A percentile compares a stretch with the other conserved stretches of the same genome.
Evolutionary conservation across 441 rosid genomes (phyloP).

Genomic region (Pelargonium fulgidum): DNA sequence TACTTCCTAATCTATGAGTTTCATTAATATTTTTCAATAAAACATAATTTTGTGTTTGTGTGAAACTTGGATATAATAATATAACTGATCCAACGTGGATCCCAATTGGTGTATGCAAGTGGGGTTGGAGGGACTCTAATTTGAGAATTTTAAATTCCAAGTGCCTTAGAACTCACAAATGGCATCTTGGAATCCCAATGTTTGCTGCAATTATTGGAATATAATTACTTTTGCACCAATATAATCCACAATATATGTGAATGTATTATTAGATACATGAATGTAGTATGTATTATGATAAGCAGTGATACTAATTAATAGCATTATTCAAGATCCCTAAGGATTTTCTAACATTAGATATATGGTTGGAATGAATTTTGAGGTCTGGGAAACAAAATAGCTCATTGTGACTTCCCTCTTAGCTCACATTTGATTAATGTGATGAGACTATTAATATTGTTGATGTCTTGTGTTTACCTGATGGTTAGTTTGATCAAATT

Average conservation of each 20-base stretch:
- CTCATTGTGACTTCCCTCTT: no score
- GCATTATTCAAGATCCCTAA: no score
- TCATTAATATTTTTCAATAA: no score
- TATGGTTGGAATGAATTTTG: no score
- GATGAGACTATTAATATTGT: no score
- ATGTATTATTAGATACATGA: neutral
- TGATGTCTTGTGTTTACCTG: neutral
- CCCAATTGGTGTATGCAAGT: conserved; percentile 25
- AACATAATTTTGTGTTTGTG: no score
- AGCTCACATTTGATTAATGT: no score
- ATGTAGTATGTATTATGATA: neutral
- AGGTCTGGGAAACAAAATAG: no score
- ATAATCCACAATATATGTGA: neutral
- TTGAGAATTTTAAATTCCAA: conserved; percentile 16
- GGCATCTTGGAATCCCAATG: conserved; percentile 28
- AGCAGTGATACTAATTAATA: no score
- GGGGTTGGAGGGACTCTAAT: conserved; percentile 16
- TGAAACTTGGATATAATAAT: no score
- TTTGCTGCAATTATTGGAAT: conserved; percentile 21
- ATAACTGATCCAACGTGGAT: conserved; percentile 33
- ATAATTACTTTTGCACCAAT: neutral
- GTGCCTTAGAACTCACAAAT: neutral
- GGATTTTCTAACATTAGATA: no score
- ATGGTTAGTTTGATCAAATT: neutral
- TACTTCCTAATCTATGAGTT: no score